phyloP scores from a whole-genome alignment of 176 grass and related monocot genomes.

The Areca catechu region DNA sequence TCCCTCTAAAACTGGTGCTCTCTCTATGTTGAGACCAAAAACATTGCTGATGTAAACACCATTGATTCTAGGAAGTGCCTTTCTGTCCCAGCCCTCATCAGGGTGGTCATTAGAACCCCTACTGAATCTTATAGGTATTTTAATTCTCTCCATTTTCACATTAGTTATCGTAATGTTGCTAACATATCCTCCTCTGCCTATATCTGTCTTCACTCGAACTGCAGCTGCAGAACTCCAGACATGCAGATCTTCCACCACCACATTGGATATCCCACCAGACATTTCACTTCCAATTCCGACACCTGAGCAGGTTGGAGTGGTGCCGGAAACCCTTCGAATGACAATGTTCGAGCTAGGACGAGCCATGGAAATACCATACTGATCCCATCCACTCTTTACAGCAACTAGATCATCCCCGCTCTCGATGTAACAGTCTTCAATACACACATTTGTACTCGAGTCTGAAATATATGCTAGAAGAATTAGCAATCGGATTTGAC shows the following conservation, averaged over 20 bases:
- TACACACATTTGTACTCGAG: constrained; percentile 10
- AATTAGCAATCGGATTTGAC: no score
- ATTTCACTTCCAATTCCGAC: constrained; percentile 87
- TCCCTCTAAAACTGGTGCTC: constrained; percentile 48
- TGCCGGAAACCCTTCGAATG: constrained; percentile 67
- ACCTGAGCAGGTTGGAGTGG: constrained; percentile 85
- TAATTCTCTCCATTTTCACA: constrained; percentile 62
- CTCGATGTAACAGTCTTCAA: constrained; percentile 15
- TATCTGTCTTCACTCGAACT: constrained; percentile 56
- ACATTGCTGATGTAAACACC: constrained; percentile 15
- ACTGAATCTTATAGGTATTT: constrained; percentile 77
- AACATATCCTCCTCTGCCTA: constrained; percentile 66
- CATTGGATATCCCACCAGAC: constrained; percentile 70
- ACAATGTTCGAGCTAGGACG: constrained; percentile 35
- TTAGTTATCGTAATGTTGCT: constrained; percentile 54
- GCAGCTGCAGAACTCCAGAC: constrained; percentile 65
- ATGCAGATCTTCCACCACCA: constrained; percentile 46
- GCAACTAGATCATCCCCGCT: constrained; percentile 15
- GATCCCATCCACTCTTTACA: constrained; percentile 16
- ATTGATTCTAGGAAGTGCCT: neutral
- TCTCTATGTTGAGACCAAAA: constrained; percentile 31
- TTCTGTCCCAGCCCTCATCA: constrained; percentile 3
- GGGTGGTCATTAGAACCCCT: constrained; percentile 54
- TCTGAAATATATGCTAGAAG: constrained; percentile 1
- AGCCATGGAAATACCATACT: constrained; percentile 9